A percentile compares a stretch with the other conserved stretches of the same genome.
Evolutionary conservation across 2,329 filamentous ascomycete species (phyloP).

Genomic region (Huntiella abstrusa): DNA sequence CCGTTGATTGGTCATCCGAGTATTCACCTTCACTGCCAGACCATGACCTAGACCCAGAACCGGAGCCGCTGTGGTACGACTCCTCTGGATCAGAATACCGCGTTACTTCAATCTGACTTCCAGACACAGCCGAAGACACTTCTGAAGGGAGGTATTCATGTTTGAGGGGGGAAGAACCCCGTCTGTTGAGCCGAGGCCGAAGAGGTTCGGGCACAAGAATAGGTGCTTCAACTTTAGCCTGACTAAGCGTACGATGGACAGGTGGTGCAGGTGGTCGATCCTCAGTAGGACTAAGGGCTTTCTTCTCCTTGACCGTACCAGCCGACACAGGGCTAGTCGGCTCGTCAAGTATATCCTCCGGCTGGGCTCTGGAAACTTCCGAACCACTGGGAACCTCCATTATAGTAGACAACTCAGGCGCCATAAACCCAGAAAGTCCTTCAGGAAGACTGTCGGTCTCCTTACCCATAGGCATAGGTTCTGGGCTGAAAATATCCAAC

Average conservation of each 20-base stretch:
- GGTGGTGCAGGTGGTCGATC: slow-evolving; percentile 10
- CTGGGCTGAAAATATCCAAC: slow-evolving; percentile 54
- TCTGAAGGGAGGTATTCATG: slow-evolving; percentile 89
- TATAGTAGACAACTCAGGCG: slow-evolving; percentile 9
- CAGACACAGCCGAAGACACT: slow-evolving; percentile 31
- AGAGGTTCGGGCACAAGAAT: slow-evolving; percentile 7
- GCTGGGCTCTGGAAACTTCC: not conserved
- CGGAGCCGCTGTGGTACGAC: slow-evolving; percentile 14
- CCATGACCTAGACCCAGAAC: not conserved
- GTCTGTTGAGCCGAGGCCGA: slow-evolving; percentile 35
- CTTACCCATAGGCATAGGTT: slow-evolving; percentile 20
- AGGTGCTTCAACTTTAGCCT: slow-evolving; percentile 1
- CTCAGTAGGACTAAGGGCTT: not conserved
- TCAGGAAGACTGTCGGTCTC: slow-evolving; percentile 14
- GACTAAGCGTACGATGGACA: slow-evolving; percentile 10
- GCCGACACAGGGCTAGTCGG: slow-evolving; percentile 12
- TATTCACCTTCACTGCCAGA: slow-evolving; percentile 16
- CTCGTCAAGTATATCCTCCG: slow-evolving; percentile 6
- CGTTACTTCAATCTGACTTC: slow-evolving; percentile 15
- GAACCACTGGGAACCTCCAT: slow-evolving; percentile 9
- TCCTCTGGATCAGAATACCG: slow-evolving; percentile 35
- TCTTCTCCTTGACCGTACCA: slow-evolving; percentile 2
- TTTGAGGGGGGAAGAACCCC: slow-evolving; percentile 83
- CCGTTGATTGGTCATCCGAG: slow-evolving; percentile 15
- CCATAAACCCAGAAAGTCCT: not conserved